Conservation (phyloP, 495 filamentous ascomycete species). For the Aspergillus nidulans region DNA sequence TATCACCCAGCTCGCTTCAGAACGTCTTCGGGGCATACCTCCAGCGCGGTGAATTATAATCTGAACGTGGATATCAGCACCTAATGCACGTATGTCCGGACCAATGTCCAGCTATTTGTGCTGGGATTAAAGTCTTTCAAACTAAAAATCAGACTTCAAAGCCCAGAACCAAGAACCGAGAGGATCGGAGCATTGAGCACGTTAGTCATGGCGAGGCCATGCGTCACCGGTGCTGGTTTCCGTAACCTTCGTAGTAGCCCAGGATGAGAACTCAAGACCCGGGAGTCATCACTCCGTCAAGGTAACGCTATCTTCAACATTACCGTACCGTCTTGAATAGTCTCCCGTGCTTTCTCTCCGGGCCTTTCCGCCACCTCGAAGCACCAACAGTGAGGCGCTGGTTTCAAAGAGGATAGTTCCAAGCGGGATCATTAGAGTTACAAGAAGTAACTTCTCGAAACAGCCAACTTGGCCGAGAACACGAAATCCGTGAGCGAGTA, state of each 20-base stretch:
- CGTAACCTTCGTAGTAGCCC: not conserved
- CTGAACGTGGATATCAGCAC: too few species aligned
- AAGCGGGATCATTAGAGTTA: not conserved
- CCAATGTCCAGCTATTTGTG: too few species aligned
- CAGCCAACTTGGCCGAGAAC: constrained; percentile 48
- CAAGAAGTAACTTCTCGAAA: constrained; percentile 20
- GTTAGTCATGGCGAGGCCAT: too few species aligned
- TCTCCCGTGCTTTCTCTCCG: not conserved
- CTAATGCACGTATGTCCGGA: too few species aligned
- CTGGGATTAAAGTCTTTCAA: too few species aligned
- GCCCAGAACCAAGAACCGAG: not conserved
- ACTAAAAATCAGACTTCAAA: too few species aligned
- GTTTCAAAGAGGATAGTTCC: not conserved
- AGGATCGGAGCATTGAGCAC: too few species aligned
- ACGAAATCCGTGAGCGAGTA: constrained; percentile 31
- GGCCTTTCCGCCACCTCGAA: constrained; percentile 3
- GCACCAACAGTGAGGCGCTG: not conserved
- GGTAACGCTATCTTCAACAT: not conserved
- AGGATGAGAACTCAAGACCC: too few species aligned
- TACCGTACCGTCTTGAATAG: not conserved
- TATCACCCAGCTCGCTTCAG: too few species aligned
- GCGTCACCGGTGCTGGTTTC: not conserved
- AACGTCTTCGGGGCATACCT: too few species aligned
- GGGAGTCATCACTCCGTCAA: not conserved
- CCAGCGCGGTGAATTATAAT: too few species aligned